A percentile compares a stretch with the other conserved stretches of the same genome.
These are phyloP conservation scores for Diversispora eburnea DNA, from an alignment of 192 early-diverging fungal genomes.

Conservation along the genomic window DNA sequence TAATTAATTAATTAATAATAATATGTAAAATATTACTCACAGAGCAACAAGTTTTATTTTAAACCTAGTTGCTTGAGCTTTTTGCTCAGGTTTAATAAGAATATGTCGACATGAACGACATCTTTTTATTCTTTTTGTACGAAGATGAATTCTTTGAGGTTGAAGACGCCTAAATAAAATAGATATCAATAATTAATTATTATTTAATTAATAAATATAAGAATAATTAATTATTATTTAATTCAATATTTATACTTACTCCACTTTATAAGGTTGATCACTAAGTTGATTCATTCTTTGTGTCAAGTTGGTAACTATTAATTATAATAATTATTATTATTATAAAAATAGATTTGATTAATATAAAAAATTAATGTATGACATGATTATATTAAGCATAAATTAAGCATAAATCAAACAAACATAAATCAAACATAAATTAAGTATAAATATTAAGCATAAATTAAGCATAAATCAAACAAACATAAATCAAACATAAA, in stretches of 20 bases:
- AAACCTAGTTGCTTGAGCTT: constrained; percentile 82
- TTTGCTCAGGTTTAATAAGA: constrained; percentile 88
- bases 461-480: constrained; percentile 9
- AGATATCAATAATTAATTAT: not conserved
- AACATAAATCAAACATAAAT: too few species aligned
- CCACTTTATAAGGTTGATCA: constrained; percentile 54
- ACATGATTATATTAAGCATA: too few species aligned
- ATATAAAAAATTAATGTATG: too few species aligned
- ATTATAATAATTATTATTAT: too few species aligned
- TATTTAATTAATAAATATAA: not conserved
- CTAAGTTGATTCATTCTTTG: constrained; percentile 63
- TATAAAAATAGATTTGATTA: too few species aligned
- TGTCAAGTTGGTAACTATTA: constrained; percentile 50
- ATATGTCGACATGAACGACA: constrained; percentile 87
- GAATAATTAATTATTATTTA: constrained; percentile 13
- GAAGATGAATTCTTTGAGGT: constrained; percentile 83
- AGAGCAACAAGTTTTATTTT: constrained; percentile 85
- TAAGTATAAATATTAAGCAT: too few species aligned
- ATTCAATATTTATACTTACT: constrained; percentile 23
- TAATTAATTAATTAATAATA: not conserved
- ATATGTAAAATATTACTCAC: constrained; percentile 40
- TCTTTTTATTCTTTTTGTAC: constrained; percentile 81
- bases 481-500: constrained; percentile 16
- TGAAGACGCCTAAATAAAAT: constrained; percentile 46
- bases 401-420: too few species aligned